phyloP scores from a whole-genome alignment of 768 basidiomycete species.

The Termitomyces sp. region DNA sequence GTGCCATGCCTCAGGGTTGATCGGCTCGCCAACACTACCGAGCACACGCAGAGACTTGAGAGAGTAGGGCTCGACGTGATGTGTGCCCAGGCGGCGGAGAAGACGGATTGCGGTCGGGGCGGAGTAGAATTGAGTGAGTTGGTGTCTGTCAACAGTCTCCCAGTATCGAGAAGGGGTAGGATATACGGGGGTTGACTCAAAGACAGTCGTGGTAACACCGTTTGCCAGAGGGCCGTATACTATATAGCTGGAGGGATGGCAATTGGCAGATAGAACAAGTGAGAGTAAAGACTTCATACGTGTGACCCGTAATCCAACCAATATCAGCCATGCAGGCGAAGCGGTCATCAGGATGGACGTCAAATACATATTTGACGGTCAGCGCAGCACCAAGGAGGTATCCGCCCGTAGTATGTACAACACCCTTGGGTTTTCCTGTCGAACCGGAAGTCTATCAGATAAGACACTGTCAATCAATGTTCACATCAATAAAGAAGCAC shows the following conservation, averaged over 20 bases:
- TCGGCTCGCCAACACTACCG: conserved; percentile 95
- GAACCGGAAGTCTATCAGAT: conserved; percentile 77
- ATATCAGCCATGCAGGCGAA: conserved; percentile 99
- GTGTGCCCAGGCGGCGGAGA: conserved; percentile 70
- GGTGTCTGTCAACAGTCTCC: conserved; percentile 90
- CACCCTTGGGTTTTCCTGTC: conserved; percentile 95
- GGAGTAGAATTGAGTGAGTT: conserved; percentile 94
- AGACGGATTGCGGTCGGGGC: conserved; percentile 94
- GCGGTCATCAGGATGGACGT: conserved; percentile 92
- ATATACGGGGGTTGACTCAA: conserved; percentile 96
- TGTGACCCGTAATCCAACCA: conserved; percentile 98
- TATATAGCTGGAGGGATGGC: conserved; percentile 55
- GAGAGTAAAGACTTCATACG: conserved; percentile 33
- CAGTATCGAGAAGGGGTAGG: conserved; percentile 96
- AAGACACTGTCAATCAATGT: conserved; percentile 4
- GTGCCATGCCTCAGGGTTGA: conserved; percentile 98
- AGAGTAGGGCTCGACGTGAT: conserved; percentile 81
- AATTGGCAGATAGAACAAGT: not conserved
- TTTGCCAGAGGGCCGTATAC: conserved; percentile 92
- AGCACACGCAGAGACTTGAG: conserved; percentile 79
- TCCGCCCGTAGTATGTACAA: conserved; percentile 83
- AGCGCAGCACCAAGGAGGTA: conserved; percentile 90
- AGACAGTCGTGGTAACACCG: conserved; percentile 81
- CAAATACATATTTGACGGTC: conserved; percentile 96
- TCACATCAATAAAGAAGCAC: not conserved